phyloP scores from a whole-genome alignment of 2,329 filamentous ascomycete species.

The Pestalotiopsis sp. region DNA sequence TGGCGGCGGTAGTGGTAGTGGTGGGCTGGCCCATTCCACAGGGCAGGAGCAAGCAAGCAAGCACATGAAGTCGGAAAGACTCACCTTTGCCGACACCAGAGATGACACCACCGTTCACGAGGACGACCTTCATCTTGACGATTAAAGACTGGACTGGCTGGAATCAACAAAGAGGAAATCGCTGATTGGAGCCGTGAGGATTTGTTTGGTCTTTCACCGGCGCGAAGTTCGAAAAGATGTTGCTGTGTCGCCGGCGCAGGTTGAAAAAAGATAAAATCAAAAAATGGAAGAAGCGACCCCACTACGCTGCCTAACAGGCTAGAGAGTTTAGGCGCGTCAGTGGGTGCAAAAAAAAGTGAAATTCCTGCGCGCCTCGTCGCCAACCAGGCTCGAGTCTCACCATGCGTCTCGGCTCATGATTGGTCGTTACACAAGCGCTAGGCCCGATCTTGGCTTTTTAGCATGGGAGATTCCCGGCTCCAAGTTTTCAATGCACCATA shows the following conservation, averaged over 20 bases:
- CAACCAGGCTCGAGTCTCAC: background rate
- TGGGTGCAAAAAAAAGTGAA: background rate
- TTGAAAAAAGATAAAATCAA: background rate
- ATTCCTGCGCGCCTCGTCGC: constrained; percentile 2
- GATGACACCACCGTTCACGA: constrained; percentile 35
- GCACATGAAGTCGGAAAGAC: constrained; percentile 9
- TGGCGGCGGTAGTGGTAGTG: background rate
- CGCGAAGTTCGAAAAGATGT: background rate
- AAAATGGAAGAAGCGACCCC: background rate
- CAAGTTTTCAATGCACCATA: background rate
- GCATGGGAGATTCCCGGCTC: background rate
- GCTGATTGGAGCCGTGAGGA: background rate
- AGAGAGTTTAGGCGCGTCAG: background rate
- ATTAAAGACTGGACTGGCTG: background rate
- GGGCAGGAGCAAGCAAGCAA: background rate
- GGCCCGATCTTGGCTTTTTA: background rate
- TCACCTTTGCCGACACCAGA: constrained; percentile 50
- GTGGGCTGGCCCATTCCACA: background rate
- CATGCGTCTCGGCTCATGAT: background rate
- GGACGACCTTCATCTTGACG: constrained; percentile 16
- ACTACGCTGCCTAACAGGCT: constrained; percentile 1
- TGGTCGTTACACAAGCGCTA: background rate
- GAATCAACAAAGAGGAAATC: background rate
- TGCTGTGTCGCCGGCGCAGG: background rate
- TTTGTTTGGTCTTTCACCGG: background rate